Conservation (phyloP, 768 basidiomycete genomes). For the Strobilomyces confusus region DNA sequence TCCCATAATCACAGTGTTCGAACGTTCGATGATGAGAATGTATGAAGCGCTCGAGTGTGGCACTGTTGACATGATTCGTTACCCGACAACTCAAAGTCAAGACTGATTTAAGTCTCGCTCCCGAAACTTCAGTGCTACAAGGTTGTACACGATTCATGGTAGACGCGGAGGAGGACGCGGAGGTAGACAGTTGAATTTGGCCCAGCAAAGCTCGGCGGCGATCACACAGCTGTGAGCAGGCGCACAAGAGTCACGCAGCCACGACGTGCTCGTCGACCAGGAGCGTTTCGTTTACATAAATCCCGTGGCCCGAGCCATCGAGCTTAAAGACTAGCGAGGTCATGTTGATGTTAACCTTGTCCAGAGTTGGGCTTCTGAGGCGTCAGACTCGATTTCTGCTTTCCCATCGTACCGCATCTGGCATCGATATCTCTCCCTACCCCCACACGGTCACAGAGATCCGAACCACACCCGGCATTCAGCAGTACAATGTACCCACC, state of each 20-base stretch:
- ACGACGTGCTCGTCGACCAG: neutral
- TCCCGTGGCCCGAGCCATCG: neutral
- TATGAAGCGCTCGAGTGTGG: neutral
- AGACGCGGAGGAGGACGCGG: neutral
- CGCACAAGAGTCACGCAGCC: neutral
- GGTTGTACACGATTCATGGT: neutral
- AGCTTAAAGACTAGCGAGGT: neutral
- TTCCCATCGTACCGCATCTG: constrained; percentile 12
- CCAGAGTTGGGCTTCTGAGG: constrained; percentile 10
- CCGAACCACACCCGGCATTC: neutral
- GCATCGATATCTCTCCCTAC: constrained; percentile 15
- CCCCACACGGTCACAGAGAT: neutral
- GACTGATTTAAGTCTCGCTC: neutral
- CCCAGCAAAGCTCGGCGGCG: neutral
- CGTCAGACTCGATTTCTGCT: neutral
- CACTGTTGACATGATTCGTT: neutral
- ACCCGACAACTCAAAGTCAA: neutral
- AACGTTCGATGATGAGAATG: neutral
- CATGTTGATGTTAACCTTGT: constrained; percentile 2
- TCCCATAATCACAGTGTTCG: constrained; percentile 6
- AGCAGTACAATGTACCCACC: constrained; percentile 56
- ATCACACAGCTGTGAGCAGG: neutral
- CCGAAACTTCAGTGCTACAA: neutral
- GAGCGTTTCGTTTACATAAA: neutral
- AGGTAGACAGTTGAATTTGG: neutral